These are phyloP conservation scores for Parachaetomium inaequale DNA, from an alignment of 495 filamentous ascomycete genomes.

Conservation along the genomic window DNA sequence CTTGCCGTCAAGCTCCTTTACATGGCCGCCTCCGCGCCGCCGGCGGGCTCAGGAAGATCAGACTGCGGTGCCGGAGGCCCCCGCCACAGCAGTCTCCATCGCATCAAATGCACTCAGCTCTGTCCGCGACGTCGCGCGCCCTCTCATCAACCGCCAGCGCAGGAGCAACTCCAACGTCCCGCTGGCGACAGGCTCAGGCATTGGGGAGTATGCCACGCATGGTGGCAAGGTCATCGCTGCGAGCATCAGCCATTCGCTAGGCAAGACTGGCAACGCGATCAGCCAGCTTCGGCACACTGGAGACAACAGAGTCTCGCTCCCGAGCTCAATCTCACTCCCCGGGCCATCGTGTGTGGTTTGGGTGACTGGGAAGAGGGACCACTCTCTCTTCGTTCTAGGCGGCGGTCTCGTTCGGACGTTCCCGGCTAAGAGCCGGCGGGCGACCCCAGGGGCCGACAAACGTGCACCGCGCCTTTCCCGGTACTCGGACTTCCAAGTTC, in stretches of 20 bases:
- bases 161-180: conserved; percentile 45
- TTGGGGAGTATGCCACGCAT: conserved; percentile 66
- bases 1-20: conserved; percentile 73
- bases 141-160: conserved; percentile 48
- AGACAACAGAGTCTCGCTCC: conserved; percentile 77
- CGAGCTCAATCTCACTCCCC: conserved; percentile 46
- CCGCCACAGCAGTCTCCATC: conserved; percentile 50
- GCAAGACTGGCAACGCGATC: conserved; percentile 73
- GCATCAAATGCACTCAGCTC: conserved; percentile 62
- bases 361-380: conserved; percentile 51
- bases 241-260: conserved; percentile 77
- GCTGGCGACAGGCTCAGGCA: conserved; percentile 48
- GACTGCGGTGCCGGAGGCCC: conserved; percentile 34
- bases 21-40: conserved; percentile 84
- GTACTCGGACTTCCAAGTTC: conserved; percentile 63
- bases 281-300: conserved; percentile 76
- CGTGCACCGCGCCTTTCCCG: conserved; percentile 46
- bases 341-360: conserved; percentile 55
- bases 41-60: conserved; percentile 44
- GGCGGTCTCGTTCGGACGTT: conserved; percentile 62
- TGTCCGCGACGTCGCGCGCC: conserved; percentile 55
- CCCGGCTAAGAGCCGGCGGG: conserved; percentile 51
- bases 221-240: conserved; percentile 77
- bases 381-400: conserved; percentile 56
- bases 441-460: conserved; percentile 37